phyloP scores from a whole-genome alignment of 2,329 filamentous ascomycete genomes.

The Alternaria dauci region DNA sequence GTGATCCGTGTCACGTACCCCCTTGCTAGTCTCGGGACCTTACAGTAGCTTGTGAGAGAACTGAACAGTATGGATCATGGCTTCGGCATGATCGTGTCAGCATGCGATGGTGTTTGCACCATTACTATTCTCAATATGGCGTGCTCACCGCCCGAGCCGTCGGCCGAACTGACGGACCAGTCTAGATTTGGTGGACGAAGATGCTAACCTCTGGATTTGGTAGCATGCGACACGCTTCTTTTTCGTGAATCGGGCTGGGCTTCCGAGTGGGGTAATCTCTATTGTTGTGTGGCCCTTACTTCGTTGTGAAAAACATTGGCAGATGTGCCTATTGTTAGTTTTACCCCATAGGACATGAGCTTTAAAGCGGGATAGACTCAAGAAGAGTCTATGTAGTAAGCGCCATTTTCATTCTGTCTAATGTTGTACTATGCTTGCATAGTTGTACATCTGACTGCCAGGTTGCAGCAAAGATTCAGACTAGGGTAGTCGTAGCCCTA shows the following conservation, averaged over 20 bases:
- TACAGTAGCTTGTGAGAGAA: neutral
- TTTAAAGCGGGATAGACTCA: neutral
- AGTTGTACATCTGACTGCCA: neutral
- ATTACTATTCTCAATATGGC: neutral
- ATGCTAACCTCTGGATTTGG: neutral
- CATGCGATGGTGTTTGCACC: neutral
- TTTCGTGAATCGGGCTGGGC: neutral
- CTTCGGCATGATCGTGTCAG: neutral
- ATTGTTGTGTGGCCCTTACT: neutral
- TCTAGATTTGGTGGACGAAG: neutral
- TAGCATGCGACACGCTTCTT: neutral
- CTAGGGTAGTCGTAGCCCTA: neutral
- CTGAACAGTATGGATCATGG: neutral
- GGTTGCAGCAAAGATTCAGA: neutral
- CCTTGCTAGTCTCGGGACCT: neutral
- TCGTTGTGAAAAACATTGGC: neutral
- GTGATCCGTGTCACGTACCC: neutral
- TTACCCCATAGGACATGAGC: neutral
- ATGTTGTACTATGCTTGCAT: neutral
- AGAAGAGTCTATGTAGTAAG: neutral
- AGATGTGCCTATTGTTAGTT: neutral
- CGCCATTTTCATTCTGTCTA: neutral
- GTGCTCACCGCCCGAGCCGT: neutral
- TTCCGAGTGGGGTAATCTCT: neutral
- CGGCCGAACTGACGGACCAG: neutral